These are phyloP conservation scores for Ceratocystiopsis brevicomis DNA, from an alignment of 2,329 filamentous ascomycete species.

Conservation along the genomic window DNA sequence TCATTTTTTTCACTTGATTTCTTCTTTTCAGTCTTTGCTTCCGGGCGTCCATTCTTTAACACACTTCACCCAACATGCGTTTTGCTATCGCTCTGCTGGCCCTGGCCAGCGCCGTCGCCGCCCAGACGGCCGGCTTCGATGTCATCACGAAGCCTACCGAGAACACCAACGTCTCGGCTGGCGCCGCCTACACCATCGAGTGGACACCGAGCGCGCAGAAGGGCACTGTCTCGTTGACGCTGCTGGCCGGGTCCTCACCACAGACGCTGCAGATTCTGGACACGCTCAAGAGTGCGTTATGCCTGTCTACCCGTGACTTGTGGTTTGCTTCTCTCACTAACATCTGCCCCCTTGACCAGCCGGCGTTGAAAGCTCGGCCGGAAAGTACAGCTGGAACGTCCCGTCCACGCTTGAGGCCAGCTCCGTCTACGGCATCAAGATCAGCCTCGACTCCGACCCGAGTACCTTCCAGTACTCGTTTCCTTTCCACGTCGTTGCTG, in stretches of 20 bases:
- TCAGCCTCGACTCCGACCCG: conserved; percentile 29
- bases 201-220: conserved; percentile 28
- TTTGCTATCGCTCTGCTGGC: conserved; percentile 32
- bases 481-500: conserved; percentile 34
- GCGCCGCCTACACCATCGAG: conserved; percentile 28
- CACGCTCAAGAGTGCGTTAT: conserved; percentile 31
- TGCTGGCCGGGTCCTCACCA: conserved; percentile 32
- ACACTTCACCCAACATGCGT: conserved; percentile 29
- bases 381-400: conserved; percentile 31
- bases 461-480: conserved; percentile 41
- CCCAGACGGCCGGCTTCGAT: conserved; percentile 38
- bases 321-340: neutral
- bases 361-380: conserved; percentile 25
- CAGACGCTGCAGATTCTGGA: conserved; percentile 21
- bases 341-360: conserved; percentile 15
- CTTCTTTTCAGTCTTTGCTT: no score
- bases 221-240: conserved; percentile 29
- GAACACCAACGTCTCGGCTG: conserved; percentile 26
- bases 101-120: conserved; percentile 29
- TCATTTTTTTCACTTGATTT: no score
- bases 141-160: conserved; percentile 28
- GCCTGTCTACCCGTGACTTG: neutral
- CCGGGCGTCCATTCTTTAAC: neutral
- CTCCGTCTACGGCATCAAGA: conserved; percentile 37
- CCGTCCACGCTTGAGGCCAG: conserved; percentile 24